Evolutionary conservation across 768 basidiomycete genomes (phyloP), one percentile per base, ranked within the genome.

Genomic region (Chiua virens): DNA sequence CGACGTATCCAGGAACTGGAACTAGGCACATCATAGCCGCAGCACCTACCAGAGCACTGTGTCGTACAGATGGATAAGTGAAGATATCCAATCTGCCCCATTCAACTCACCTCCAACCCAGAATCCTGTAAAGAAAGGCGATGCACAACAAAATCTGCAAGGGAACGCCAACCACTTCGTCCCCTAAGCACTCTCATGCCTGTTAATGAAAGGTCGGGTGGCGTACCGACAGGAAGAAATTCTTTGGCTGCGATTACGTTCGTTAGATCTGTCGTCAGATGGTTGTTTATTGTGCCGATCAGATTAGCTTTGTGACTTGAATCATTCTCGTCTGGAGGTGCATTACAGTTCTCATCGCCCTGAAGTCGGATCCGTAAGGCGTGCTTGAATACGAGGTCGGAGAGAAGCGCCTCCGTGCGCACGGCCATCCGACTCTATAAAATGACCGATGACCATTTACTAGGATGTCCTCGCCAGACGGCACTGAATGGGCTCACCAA

Each of bases 231-330:
- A 1, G 37, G 34, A 40, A 64, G 42, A 22, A 56, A 49, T 42
- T 64, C 53, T 37, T 53, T 49, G 13, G 44, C 53, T 28, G 51
- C 55, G 6, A 47, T 58, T 6, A 59, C 21, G 35, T 30, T 58
- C 25, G 36, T 47, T 45, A 42, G 28, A 47, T 52, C 61, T 27
- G 83, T 82, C 6, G 87, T 82, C 35, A 88, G 78, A 8, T 89
- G 68, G 47, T 89, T 90, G 65, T 86, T 90, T 61, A 91, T 83
- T 61, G 81, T 86, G 13, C 89, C 89, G 23, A 83, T 77, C n/a
- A 88, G 67, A 61, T 85, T 83, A 8, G 68, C 68, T n/a, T 67
- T 61, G 43, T 66, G 64, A 15, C n/a, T 43, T 18, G 25, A 45
- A 42, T 57, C 28, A 44, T 42, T 42, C 21, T n/a, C 37, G 20